Evolutionary conservation across 2,329 filamentous ascomycete species (phyloP).

Genomic region (Fusarium sp.): DNA sequence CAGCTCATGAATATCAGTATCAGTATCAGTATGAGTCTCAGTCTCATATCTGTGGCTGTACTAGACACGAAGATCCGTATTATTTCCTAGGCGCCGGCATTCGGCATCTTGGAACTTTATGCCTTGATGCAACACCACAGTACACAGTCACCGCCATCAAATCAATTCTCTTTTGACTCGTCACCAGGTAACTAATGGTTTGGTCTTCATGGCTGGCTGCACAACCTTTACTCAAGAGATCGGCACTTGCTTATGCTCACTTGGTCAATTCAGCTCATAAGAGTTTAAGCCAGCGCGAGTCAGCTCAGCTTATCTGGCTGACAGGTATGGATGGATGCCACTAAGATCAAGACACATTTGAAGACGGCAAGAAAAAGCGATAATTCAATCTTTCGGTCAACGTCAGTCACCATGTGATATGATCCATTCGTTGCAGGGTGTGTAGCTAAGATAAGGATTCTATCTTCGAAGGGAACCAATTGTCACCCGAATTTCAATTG

Average conservation of each 20-base stretch:
- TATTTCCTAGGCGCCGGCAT: slow-evolving; percentile 12
- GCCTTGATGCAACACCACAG: background rate
- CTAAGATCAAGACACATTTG: background rate
- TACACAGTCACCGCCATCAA: slow-evolving; percentile 20
- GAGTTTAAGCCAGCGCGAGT: slow-evolving; percentile 32
- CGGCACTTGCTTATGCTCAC: background rate
- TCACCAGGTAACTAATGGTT: background rate
- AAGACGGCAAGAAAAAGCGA: background rate
- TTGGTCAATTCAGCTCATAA: slow-evolving; percentile 16
- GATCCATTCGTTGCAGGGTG: slow-evolving; percentile 4
- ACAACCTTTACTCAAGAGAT: background rate
- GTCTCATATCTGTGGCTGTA: slow-evolving; percentile 7
- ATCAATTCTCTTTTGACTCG: slow-evolving; percentile 2
- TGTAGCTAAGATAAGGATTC: background rate
- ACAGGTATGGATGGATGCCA: slow-evolving; percentile 4
- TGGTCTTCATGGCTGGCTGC: slow-evolving; percentile 2
- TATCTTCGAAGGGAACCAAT: background rate
- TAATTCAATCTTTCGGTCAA: slow-evolving; percentile 25
- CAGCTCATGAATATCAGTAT: slow-evolving; percentile 22
- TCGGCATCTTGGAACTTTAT: slow-evolving; percentile 21
- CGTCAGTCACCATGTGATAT: slow-evolving; percentile 3
- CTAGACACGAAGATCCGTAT: background rate
- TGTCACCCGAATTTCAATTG: background rate
- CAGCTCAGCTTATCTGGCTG: slow-evolving; percentile 42
- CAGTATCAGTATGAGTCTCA: background rate